phyloP scores from a whole-genome alignment of 371 early-diverging fungal genomes.

The Mortierella sp. region DNA sequence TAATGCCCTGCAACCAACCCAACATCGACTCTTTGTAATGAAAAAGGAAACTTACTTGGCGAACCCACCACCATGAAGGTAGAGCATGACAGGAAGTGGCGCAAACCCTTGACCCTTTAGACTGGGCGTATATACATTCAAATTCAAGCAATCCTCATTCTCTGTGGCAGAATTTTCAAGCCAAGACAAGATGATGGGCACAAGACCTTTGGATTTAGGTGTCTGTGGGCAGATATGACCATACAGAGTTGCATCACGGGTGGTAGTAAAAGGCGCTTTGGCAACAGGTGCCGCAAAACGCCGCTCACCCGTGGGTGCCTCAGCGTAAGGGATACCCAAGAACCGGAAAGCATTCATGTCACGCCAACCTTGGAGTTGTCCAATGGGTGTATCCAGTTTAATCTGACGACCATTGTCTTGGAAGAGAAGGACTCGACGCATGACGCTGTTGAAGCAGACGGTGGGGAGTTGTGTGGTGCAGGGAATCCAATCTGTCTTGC shows the following conservation, averaged over 20 bases:
- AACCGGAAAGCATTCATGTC: slow-evolving; percentile 34
- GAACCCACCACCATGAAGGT: slow-evolving; percentile 40
- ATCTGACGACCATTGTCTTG: slow-evolving; percentile 23
- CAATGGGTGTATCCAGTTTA: slow-evolving; percentile 38
- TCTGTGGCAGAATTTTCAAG: slow-evolving; percentile 79
- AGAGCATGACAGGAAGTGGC: slow-evolving; percentile 40
- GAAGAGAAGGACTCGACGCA: slow-evolving; percentile 19
- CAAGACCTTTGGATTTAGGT: slow-evolving; percentile 24
- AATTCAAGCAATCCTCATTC: slow-evolving; percentile 84
- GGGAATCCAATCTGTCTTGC: slow-evolving; percentile 19
- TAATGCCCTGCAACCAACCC: neutral
- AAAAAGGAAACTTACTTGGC: slow-evolving; percentile 22
- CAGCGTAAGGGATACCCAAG: slow-evolving; percentile 57
- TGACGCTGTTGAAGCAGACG: slow-evolving; percentile 14
- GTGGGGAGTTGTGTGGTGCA: slow-evolving; percentile 18
- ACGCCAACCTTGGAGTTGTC: slow-evolving; percentile 41
- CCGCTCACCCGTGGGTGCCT: slow-evolving; percentile 53
- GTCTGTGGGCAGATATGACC: slow-evolving; percentile 46
- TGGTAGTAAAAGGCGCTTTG: slow-evolving; percentile 77
- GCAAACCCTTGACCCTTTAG: slow-evolving; percentile 19
- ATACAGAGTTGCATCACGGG: slow-evolving; percentile 31
- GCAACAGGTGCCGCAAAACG: slow-evolving; percentile 62
- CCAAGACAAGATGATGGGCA: slow-evolving; percentile 62
- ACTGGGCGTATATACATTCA: slow-evolving; percentile 79
- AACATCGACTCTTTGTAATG: neutral